Conservation (phyloP, 1,284 basidiomycete genomes). For the Melampsora larici-populina region DNA sequence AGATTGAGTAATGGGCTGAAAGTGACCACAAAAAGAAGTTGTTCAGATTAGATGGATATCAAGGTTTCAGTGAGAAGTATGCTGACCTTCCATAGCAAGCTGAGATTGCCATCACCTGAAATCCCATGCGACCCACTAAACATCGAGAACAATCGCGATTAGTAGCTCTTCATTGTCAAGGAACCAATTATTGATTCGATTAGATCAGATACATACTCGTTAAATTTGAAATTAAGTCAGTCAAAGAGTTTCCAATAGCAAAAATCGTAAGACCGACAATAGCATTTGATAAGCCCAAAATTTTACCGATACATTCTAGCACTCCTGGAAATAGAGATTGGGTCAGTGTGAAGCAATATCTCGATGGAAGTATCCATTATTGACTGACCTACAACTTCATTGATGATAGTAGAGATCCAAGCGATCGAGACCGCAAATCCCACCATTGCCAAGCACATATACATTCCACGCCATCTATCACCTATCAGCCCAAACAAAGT, state of each 20-base stretch:
- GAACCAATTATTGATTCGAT: background rate
- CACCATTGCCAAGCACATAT: conserved; percentile 54
- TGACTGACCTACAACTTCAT: conserved; percentile 69
- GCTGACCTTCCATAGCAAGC: conserved; percentile 53
- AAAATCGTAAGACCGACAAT: conserved; percentile 96
- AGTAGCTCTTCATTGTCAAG: background rate
- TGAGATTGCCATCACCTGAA: conserved; percentile 50
- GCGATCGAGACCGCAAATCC: conserved; percentile 84
- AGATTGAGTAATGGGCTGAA: conserved; percentile 87
- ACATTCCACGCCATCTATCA: no score
- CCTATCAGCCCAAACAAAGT: no score
- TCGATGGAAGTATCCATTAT: background rate
- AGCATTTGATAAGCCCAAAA: conserved; percentile 77
- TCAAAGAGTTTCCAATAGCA: conserved; percentile 90
- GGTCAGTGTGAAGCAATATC: background rate
- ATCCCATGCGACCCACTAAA: conserved; percentile 35
- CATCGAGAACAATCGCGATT: background rate
- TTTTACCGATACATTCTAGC: conserved; percentile 1
- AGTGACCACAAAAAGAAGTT: background rate
- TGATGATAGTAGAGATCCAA: conserved; percentile 93
- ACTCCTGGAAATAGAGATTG: background rate
- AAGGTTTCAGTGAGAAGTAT: conserved; percentile 38
- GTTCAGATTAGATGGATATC: conserved; percentile 48
- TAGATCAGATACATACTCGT: conserved; percentile 58
- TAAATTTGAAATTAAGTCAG: conserved; percentile 93